Evolutionary conservation across 306 rosid genomes (phyloP), one percentile per base, ranked within the genome.

Genomic region (Cicer cuneatum): DNA sequence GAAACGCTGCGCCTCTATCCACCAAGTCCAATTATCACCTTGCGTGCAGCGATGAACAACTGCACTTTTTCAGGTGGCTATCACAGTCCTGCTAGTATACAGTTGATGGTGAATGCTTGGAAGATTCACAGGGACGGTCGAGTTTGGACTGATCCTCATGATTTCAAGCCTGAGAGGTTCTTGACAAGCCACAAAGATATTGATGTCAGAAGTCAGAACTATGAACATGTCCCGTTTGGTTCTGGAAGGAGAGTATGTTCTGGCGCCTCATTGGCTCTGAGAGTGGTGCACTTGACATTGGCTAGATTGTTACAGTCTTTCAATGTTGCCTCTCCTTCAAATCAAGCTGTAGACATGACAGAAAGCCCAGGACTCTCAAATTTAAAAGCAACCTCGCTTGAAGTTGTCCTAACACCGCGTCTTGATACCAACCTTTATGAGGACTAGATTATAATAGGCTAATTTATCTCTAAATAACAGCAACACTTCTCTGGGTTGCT

Each of bases 191-290:
- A 80, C 68, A 80, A 40, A 59, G 74, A 77, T 45, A 67, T 80
- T 4, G 83, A 84, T 2, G 72, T 81, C 10, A 78, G 74, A 42
- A 84, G 85, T 48, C 58, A 69, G 19, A 78, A 47, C 74, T 69
- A 40, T 21, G 81, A 73, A 78, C 63, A 73, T 6, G n/a, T 84
- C 19, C 81, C 85, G 33, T 84, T 84, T 56, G 40, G 87, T 19
- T 69, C 78, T 1, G 85, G 87, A 77, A 84, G 87, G 74, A 45
- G 87, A 73, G 81, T 71, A 46, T 84, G 87, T 51, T 78, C 87
- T 5, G 85, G 81, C 5, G 29, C 45, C 10, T 68, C 85, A 14
- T 52, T 77, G 10, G 81, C 85, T 77, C 72, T 81, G 3, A 74
- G 64, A 15, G 48, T 81, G 38, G 67, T 84, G 54, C 85, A 81